Conservation (phyloP, 2,329 filamentous ascomycete genomes). For the Talaromyces sp. region DNA sequence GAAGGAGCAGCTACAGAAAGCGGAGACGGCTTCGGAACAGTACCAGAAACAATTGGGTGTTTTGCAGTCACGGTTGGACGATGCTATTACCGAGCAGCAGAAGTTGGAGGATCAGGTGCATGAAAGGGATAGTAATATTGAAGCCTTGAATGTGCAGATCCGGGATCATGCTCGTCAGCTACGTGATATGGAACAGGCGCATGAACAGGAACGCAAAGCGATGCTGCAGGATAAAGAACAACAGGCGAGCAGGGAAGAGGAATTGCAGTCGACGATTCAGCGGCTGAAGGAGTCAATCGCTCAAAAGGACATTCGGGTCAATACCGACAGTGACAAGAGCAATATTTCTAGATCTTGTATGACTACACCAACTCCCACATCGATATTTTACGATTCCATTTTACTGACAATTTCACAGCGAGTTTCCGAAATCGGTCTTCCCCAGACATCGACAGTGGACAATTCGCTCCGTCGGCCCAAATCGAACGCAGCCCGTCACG, state of each 20-base stretch:
- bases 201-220: conserved; percentile 82
- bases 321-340: conserved; percentile 47
- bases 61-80: conserved; percentile 80
- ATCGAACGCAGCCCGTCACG: conserved; percentile 83
- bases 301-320: conserved; percentile 61
- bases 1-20: conserved; percentile 74
- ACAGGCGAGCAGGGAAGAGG: conserved; percentile 76
- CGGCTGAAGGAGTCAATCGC: conserved; percentile 84
- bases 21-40: conserved; percentile 73
- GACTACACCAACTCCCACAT: conserved; percentile 13
- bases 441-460: conserved; percentile 66
- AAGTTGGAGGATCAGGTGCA: conserved; percentile 85
- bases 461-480: conserved; percentile 82
- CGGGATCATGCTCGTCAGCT: conserved; percentile 77
- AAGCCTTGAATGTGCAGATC: conserved; percentile 78
- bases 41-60: conserved; percentile 81
- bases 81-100: conserved; percentile 75
- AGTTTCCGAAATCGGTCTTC: conserved; percentile 52
- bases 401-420: conserved; percentile 26
- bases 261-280: conserved; percentile 86
- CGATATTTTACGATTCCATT: too few species aligned
- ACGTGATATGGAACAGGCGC: conserved; percentile 86
- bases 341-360: conserved; percentile 53
- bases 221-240: conserved; percentile 92
- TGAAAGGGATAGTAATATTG: conserved; percentile 79